phyloP scores from a whole-genome alignment of 305 asterid species.

The Fraxinus nigra region DNA sequence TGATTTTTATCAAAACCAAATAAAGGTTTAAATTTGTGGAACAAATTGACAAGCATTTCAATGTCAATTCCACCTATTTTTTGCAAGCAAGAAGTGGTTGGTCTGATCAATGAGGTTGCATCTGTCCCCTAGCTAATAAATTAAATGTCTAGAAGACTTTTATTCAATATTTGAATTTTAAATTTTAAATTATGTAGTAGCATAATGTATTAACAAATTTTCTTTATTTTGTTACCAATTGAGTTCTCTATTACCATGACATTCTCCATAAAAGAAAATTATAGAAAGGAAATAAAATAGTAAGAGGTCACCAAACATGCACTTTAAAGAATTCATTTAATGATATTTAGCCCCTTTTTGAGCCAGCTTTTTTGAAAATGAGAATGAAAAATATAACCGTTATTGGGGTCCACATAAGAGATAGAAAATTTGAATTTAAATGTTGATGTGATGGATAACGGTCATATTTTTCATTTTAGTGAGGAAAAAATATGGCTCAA shows the following conservation, averaged over 20 bases:
- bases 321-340: neutral
- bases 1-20: neutral
- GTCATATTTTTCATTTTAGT: too few species aligned
- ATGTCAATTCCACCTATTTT: neutral
- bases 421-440: too few species aligned
- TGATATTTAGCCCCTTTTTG: too few species aligned
- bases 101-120: neutral
- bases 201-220: too few species aligned
- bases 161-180: neutral
- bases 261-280: neutral
- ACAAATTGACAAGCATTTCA: neutral
- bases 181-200: neutral
- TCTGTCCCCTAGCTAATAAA: neutral
- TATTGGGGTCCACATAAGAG: too few species aligned
- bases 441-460: too few species aligned
- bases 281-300: neutral
- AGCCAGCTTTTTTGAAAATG: too few species aligned
- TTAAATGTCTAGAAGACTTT: too few species aligned
- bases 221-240: too few species aligned
- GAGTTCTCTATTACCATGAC: neutral
- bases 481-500: neutral
- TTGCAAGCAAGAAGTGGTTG: neutral
- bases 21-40: neutral
- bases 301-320: neutral
- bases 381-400: too few species aligned